phyloP scores from a whole-genome alignment of 768 basidiomycete genomes.

The Boletellus emodensis region DNA sequence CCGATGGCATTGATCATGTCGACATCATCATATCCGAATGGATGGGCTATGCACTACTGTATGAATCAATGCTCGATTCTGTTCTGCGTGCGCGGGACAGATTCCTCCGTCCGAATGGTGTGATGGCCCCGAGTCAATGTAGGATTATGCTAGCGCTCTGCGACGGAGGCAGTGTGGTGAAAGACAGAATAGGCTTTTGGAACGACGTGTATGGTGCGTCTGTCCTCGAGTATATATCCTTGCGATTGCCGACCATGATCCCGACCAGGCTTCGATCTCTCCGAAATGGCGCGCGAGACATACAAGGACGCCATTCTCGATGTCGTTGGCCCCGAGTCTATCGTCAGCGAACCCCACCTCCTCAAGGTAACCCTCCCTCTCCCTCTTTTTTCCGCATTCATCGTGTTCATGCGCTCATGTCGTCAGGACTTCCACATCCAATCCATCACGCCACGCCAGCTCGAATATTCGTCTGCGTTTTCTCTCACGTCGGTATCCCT shows the following conservation, averaged over 20 bases:
- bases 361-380: constrained; percentile 60
- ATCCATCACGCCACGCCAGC: constrained; percentile 59
- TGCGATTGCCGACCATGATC: not conserved
- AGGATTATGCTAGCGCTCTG: constrained; percentile 81
- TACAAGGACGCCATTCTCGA: constrained; percentile 85
- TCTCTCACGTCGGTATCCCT: constrained; percentile 58
- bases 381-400: no score
- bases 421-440: constrained; percentile 72
- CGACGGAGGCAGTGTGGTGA: constrained; percentile 68
- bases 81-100: constrained; percentile 86
- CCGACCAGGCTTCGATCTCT: constrained; percentile 77
- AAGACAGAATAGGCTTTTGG: constrained; percentile 90
- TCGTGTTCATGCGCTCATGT: not conserved
- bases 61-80: constrained; percentile 97
- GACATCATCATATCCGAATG: constrained; percentile 97
- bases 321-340: constrained; percentile 59
- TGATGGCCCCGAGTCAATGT: constrained; percentile 91
- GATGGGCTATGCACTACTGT: constrained; percentile 93
- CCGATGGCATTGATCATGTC: constrained; percentile 68
- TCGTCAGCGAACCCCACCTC: constrained; percentile 58
- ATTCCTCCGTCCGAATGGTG: constrained; percentile 65
- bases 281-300: constrained; percentile 70
- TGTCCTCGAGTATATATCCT: not conserved
- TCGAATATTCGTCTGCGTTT: constrained; percentile 80
- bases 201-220: constrained; percentile 79